Evolutionary conservation across 371 early-diverging fungal genomes (phyloP).

Genomic region (Apophysomyces trapeziformis): DNA sequence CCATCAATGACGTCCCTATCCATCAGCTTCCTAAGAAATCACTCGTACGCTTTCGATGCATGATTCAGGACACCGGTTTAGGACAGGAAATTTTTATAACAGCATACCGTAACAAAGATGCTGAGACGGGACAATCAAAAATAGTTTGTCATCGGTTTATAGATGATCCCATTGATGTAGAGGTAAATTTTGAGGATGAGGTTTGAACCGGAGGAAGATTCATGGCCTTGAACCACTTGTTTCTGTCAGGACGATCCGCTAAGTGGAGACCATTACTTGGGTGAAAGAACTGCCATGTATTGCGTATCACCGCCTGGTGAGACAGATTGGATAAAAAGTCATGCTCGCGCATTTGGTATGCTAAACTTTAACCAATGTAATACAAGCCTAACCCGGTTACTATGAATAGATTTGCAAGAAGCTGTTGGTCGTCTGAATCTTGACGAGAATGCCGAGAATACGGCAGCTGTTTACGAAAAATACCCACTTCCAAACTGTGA

Average conservation of each 20-base stretch:
- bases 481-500: slow-evolving; percentile 55
- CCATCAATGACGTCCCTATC: slow-evolving; percentile 47
- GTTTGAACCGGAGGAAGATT: background rate
- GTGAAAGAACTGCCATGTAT: slow-evolving; percentile 52
- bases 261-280: slow-evolving; percentile 28
- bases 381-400: background rate
- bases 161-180: slow-evolving; percentile 37
- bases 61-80: slow-evolving; percentile 71
- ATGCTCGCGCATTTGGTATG: slow-evolving; percentile 7
- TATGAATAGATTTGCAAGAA: slow-evolving; percentile 16
- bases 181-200: slow-evolving; percentile 18
- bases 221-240: background rate
- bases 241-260: slow-evolving; percentile 19
- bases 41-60: slow-evolving; percentile 67
- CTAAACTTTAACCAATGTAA: background rate
- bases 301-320: slow-evolving; percentile 71
- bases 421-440: slow-evolving; percentile 24
- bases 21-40: slow-evolving; percentile 47
- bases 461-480: slow-evolving; percentile 28
- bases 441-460: slow-evolving; percentile 16
- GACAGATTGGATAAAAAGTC: slow-evolving; percentile 49
- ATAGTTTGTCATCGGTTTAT: slow-evolving; percentile 43
- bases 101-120: slow-evolving; percentile 40
- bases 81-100: slow-evolving; percentile 64
- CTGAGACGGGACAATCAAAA: slow-evolving; percentile 21